Conservation (phyloP, 1,284 basidiomycete species). For the Heterobasidion occidentale region DNA sequence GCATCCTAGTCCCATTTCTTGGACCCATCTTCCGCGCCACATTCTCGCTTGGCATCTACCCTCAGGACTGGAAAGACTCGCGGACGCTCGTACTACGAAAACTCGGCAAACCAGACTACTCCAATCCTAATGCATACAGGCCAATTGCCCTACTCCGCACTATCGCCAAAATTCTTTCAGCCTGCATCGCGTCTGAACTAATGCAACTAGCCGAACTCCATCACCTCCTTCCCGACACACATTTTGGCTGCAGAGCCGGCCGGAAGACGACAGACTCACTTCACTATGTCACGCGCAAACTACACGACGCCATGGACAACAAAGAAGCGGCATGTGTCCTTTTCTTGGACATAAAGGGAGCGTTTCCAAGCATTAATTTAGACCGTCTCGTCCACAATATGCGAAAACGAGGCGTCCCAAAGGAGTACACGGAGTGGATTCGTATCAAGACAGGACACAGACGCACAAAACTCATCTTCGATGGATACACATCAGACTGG, state of each 20-base stretch:
- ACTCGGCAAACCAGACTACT: constrained; percentile 29
- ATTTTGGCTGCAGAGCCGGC: constrained; percentile 27
- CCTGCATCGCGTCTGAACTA: constrained; percentile 17
- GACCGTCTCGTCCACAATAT: constrained; percentile 25
- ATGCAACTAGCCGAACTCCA: constrained; percentile 15
- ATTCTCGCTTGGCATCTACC: constrained; percentile 21
- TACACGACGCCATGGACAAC: constrained; percentile 11
- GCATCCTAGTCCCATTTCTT: constrained; percentile 21
- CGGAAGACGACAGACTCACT: constrained; percentile 29
- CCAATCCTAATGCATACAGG: constrained; percentile 24
- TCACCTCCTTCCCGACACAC: constrained; percentile 17
- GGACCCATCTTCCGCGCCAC: constrained; percentile 19
- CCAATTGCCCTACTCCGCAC: constrained; percentile 32
- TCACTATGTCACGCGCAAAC: constrained; percentile 19
- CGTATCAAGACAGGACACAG: constrained; percentile 12
- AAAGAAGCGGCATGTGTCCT: constrained; percentile 22
- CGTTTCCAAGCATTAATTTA: constrained; percentile 26
- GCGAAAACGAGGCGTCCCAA: too few species aligned
- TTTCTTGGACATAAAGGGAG: constrained; percentile 32
- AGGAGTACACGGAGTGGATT: constrained; percentile 14
- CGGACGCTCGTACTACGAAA: constrained; percentile 31
- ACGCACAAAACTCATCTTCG: background rate
- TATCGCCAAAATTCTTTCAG: constrained; percentile 25
- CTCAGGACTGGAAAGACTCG: constrained; percentile 22
- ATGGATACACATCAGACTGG: background rate